phyloP scores from a whole-genome alignment of 208 protist species.

The Trypanosoma cruzi region DNA sequence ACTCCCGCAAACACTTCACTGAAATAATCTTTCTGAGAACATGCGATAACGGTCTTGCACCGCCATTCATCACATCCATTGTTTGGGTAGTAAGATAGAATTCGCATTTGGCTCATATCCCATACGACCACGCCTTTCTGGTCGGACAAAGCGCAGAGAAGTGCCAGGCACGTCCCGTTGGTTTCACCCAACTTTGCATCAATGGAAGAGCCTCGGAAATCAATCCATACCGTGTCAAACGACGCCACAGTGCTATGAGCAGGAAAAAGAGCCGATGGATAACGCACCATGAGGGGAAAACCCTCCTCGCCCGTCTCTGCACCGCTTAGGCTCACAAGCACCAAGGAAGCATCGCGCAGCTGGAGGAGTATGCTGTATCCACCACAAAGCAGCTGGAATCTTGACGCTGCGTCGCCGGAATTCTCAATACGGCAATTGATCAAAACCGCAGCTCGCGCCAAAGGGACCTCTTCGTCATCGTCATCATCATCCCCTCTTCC shows the following conservation, averaged over 20 bases:
- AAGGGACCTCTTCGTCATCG: constrained; percentile 3
- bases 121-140: constrained; percentile 73
- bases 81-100: constrained; percentile 14
- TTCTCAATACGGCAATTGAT: constrained; percentile 63
- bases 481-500: neutral
- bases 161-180: constrained; percentile 36
- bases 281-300: constrained; percentile 51
- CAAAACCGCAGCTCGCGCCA: constrained; percentile 59
- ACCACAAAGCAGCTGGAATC: constrained; percentile 47
- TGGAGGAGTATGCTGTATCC: constrained; percentile 74
- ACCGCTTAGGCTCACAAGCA: constrained; percentile 67
- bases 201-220: neutral
- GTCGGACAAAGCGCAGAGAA: constrained; percentile 60
- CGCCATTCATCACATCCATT: constrained; percentile 2
- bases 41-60: constrained; percentile 12
- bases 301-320: constrained; percentile 36
- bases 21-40: neutral
- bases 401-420: constrained; percentile 28
- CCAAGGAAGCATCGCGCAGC: constrained; percentile 68
- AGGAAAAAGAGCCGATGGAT: constrained; percentile 61
- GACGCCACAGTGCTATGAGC: constrained; percentile 55
- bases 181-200: constrained; percentile 10
- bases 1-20: neutral
- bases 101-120: constrained; percentile 69
- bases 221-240: constrained; percentile 67